A percentile compares a stretch with the other conserved stretches of the same genome.
Evolutionary conservation across 257 asterid genomes (phyloP).

Genomic region (Scutellaria galericulata): DNA sequence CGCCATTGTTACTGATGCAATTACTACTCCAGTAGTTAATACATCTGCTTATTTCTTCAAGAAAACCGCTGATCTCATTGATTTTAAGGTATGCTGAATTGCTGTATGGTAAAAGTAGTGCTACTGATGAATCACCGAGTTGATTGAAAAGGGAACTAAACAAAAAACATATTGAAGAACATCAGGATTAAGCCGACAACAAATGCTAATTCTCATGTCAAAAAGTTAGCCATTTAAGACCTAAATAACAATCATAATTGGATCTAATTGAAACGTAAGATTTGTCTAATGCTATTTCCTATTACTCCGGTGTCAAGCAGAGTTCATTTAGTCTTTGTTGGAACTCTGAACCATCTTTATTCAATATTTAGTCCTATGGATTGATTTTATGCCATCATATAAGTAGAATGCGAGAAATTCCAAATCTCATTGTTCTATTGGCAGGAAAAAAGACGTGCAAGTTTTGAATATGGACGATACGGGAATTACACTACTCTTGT

Average conservation of each 20-base stretch:
- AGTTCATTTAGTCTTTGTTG: constrained; percentile 10
- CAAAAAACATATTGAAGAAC: background rate
- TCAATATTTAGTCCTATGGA: background rate
- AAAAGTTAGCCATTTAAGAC: too few relatives aligned
- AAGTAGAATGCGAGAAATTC: constrained; percentile 14
- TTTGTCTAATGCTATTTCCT: background rate
- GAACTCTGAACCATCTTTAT: background rate
- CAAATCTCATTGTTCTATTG: constrained; percentile 28
- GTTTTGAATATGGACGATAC: constrained; percentile 93
- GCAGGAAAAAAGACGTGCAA: constrained; percentile 79
- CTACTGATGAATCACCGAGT: background rate
- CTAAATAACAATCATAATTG: background rate
- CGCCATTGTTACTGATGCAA: constrained; percentile 76
- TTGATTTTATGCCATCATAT: constrained; percentile 6
- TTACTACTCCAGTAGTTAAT: constrained; percentile 89
- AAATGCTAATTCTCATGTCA: background rate
- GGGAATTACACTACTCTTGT: constrained; percentile 88
- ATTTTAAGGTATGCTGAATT: constrained; percentile 70
- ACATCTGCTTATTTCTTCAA: constrained; percentile 93
- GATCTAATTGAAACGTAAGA: background rate
- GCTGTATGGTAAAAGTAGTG: constrained; percentile 1
- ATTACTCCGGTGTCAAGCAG: background rate
- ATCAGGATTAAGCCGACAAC: background rate
- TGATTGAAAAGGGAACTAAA: background rate
- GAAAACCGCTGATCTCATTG: constrained; percentile 82